Evolutionary conservation across 257 asterid species (phyloP).

Genomic region (Handroanthus guayacan): DNA sequence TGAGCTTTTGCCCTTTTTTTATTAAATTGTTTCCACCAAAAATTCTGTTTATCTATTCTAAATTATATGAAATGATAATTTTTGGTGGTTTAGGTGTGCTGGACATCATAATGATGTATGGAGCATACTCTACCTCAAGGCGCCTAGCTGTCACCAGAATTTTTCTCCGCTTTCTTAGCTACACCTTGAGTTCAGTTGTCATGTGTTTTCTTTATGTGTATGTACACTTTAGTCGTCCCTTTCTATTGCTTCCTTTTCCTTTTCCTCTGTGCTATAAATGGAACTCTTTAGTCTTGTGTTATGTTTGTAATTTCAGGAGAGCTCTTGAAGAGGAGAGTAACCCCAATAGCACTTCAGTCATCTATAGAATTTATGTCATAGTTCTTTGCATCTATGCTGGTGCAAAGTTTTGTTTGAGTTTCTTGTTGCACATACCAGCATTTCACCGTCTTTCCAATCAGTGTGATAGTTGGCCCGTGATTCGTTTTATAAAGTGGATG

Average conservation of each 20-base stretch:
- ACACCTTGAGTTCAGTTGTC: slow-evolving; percentile 64
- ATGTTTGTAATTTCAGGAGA: slow-evolving; percentile 63
- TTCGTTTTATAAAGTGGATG: slow-evolving; percentile 95
- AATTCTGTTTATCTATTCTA: slow-evolving; percentile 25
- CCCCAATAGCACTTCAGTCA: slow-evolving; percentile 49
- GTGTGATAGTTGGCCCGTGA: slow-evolving; percentile 66
- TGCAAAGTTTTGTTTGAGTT: slow-evolving; percentile 64
- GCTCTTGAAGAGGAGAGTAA: slow-evolving; percentile 61
- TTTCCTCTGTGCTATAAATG: slow-evolving; percentile 23
- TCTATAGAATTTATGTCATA: slow-evolving; percentile 66
- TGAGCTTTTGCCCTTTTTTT: slow-evolving; percentile 26
- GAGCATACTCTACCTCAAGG: slow-evolving; percentile 92
- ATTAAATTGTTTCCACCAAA: not conserved
- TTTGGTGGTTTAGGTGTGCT: slow-evolving; percentile 63
- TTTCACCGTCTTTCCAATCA: slow-evolving; percentile 76
- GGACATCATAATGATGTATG: slow-evolving; percentile 95
- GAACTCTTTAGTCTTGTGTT: slow-evolving; percentile 27
- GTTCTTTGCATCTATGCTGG: slow-evolving; percentile 76
- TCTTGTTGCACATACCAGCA: slow-evolving; percentile 83
- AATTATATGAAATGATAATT: not conserved
- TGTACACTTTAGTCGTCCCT: slow-evolving; percentile 40
- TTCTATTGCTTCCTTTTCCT: slow-evolving; percentile 29
- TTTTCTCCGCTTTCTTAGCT: slow-evolving; percentile 83
- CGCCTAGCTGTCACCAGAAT: slow-evolving; percentile 81
- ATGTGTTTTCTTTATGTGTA: slow-evolving; percentile 96